phyloP scores from a whole-genome alignment of 306 rosid species.

The Fragaria vesca region DNA sequence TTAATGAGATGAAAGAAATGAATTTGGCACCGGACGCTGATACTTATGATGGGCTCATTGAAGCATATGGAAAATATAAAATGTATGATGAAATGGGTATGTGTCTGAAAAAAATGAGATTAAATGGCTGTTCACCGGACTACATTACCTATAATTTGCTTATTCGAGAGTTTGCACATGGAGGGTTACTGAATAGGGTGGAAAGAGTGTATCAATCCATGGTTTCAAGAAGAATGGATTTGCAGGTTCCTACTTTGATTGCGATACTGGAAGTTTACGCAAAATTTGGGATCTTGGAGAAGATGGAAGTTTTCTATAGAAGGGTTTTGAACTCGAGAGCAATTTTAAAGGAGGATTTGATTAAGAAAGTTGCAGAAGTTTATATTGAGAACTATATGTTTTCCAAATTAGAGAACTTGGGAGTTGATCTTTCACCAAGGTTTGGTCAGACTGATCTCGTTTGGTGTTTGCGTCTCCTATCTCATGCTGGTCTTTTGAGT shows the following conservation, averaged over 20 bases:
- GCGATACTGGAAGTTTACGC: conserved; percentile 72
- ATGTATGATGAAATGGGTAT: conserved; percentile 68
- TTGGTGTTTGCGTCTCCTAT: conserved; percentile 68
- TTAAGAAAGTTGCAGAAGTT: conserved; percentile 58
- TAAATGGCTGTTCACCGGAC: conserved; percentile 56
- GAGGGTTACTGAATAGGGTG: conserved; percentile 59
- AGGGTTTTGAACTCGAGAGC: conserved; percentile 43
- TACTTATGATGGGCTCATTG: conserved; percentile 60
- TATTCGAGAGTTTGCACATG: conserved; percentile 59
- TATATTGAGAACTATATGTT: conserved; percentile 60
- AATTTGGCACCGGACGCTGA: conserved; percentile 43
- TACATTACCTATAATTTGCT: conserved; percentile 65
- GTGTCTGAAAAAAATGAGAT: conserved; percentile 62
- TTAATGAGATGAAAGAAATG: conserved; percentile 56
- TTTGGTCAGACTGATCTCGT: conserved; percentile 49
- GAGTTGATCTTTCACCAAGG: conserved; percentile 43
- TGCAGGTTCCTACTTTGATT: conserved; percentile 56
- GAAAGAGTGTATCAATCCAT: conserved; percentile 53
- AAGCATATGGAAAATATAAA: conserved; percentile 62
- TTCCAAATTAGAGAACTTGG: conserved; percentile 64
- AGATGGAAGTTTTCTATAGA: conserved; percentile 62
- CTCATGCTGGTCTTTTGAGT: conserved; percentile 63
- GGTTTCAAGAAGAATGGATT: conserved; percentile 55
- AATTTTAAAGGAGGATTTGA: conserved; percentile 50
- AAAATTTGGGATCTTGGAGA: conserved; percentile 57